These are phyloP conservation scores for Coniochaeta sp. DNA, from an alignment of 2,329 filamentous ascomycete genomes.

Conservation along the genomic window DNA sequence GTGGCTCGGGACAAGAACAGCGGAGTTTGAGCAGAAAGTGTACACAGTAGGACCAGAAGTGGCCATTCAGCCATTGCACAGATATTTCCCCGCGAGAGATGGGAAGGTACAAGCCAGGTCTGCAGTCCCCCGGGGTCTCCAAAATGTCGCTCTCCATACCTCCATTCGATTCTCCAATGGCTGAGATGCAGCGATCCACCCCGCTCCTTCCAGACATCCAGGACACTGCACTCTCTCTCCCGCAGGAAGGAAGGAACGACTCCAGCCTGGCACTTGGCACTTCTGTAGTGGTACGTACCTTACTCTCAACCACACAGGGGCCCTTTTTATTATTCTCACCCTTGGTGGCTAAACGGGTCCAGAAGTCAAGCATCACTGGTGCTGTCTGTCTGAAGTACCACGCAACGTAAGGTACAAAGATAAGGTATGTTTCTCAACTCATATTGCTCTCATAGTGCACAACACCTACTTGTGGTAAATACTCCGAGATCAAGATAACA, in stretches of 20 bases:
- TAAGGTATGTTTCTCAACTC: neutral
- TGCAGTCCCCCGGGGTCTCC: neutral
- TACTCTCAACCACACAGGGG: neutral
- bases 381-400: neutral
- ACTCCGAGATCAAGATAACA: slow-evolving; percentile 1
- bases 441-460: slow-evolving; percentile 2
- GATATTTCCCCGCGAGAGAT: neutral
- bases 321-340: too few species aligned
- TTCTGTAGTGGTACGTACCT: neutral
- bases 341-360: neutral
- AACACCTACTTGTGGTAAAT: neutral
- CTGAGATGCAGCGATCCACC: neutral
- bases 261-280: too few species aligned
- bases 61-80: too few species aligned
- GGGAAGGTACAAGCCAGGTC: too few species aligned
- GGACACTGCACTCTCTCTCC: too few species aligned
- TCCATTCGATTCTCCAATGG: too few species aligned
- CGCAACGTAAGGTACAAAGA: neutral
- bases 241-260: too few species aligned
- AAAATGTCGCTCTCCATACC: too few species aligned
- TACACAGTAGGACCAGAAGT: too few species aligned
- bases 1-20: neutral
- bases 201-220: too few species aligned
- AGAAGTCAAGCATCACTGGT: neutral
- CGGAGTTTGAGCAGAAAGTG: neutral